These are phyloP conservation scores for Stylosanthes scabra DNA, from an alignment of 331 rosid species.

Conservation along the genomic window DNA sequence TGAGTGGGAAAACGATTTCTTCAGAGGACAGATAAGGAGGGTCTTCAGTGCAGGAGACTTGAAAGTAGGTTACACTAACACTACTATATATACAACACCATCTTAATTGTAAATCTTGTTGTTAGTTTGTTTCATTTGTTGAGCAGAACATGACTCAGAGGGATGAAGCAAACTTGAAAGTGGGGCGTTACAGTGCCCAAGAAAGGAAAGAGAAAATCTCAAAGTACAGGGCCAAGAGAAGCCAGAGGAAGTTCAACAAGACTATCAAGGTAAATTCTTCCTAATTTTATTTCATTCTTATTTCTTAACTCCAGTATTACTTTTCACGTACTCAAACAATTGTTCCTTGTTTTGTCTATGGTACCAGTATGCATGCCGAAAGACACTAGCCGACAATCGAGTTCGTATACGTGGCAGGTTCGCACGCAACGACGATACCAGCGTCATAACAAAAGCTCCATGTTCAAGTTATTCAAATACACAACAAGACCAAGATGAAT, in stretches of 20 bases:
- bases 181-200: conserved; percentile 80
- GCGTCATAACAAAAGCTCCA: conserved; percentile 59
- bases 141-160: conserved; percentile 57
- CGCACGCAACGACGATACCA: conserved; percentile 76
- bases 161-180: conserved; percentile 75
- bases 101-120: no score
- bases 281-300: no score
- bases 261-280: conserved; percentile 80
- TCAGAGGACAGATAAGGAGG: conserved; percentile 60
- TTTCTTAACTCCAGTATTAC: no score
- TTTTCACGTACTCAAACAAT: no score
- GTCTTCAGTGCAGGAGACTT: conserved; percentile 83
- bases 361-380: conserved; percentile 87
- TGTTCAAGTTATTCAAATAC: conserved; percentile 54
- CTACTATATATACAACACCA: no score
- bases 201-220: conserved; percentile 85
- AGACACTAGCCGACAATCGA: conserved; percentile 88
- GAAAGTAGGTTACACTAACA: conserved; percentile 51
- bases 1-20: conserved; percentile 50
- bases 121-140: background rate
- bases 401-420: conserved; percentile 95
- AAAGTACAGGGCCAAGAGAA: conserved; percentile 93
- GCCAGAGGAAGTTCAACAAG: conserved; percentile 94
- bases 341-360: conserved; percentile 35
- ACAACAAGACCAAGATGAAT: conserved; percentile 65